phyloP scores from a whole-genome alignment of 2,329 filamentous ascomycete genomes.

The Cercospora sesami region DNA sequence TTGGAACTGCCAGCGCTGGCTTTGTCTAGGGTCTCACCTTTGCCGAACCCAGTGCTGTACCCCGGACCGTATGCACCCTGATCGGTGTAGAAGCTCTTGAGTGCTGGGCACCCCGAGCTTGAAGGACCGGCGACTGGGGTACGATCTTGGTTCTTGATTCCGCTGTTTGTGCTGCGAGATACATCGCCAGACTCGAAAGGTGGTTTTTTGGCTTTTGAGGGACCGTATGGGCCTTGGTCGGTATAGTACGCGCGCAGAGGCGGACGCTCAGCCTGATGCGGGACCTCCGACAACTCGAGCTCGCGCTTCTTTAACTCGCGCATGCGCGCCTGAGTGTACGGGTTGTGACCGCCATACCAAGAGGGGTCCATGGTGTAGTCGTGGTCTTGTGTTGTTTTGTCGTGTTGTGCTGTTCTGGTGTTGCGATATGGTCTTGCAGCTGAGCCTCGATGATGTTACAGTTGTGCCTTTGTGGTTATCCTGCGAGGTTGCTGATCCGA shows the following conservation, averaged over 20 bases:
- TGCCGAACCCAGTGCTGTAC: neutral
- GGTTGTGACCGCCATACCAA: neutral
- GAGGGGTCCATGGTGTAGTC: neutral
- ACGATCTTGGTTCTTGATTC: neutral
- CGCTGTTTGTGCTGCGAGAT: neutral
- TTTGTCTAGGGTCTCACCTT: neutral
- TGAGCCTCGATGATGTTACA: too few species aligned
- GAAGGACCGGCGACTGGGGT: neutral
- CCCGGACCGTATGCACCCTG: neutral
- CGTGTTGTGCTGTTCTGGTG: neutral
- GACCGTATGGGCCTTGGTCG: neutral
- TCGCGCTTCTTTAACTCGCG: neutral
- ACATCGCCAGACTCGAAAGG: neutral
- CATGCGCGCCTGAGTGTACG: neutral
- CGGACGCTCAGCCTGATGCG: neutral
- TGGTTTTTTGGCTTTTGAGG: neutral
- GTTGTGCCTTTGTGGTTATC: neutral
- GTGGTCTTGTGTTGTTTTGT: neutral
- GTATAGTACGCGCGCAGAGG: neutral
- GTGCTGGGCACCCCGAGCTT: neutral
- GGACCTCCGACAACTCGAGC: neutral
- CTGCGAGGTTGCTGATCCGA: neutral
- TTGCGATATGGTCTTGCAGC: neutral
- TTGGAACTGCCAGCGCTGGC: too few species aligned
- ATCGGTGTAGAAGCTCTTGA: neutral